Percentiles rank a stretch among this genome's conserved stretches.
These are phyloP conservation scores for Cydonia oblonga DNA, from an alignment of 331 rosid genomes.

Conservation along the genomic window DNA sequence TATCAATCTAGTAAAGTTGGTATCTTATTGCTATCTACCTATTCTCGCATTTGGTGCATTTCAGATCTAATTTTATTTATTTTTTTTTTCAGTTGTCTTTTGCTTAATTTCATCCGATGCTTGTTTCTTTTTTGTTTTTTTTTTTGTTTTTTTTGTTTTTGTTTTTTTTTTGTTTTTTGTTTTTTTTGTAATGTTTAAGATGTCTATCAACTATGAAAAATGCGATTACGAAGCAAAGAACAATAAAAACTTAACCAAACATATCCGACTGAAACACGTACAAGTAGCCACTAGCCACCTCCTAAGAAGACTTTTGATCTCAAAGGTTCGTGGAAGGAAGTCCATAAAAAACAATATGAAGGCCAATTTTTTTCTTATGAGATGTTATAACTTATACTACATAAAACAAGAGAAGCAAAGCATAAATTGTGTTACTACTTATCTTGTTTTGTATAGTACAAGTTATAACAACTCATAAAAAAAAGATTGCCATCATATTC, in stretches of 20 bases:
- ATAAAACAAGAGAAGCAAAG: neutral
- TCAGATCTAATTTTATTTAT: neutral
- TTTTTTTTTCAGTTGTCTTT: neutral
- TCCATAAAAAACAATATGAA: too few species aligned
- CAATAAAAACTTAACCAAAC: too few species aligned
- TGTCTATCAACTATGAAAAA: neutral
- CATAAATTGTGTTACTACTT: neutral
- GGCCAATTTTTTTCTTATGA: too few species aligned
- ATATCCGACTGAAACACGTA: too few species aligned
- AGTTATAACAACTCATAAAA: neutral
- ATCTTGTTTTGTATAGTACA: neutral
- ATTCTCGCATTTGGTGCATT: neutral
- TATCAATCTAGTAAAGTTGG: neutral
- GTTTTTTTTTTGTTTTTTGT: too few species aligned
- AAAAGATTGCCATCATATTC: neutral
- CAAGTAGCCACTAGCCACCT: neutral
- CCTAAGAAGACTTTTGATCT: neutral
- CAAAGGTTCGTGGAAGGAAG: neutral
- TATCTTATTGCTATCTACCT: neutral
- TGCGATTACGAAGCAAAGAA: neutral
- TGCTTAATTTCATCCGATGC: neutral
- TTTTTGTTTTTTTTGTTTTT: too few species aligned
- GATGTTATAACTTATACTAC: neutral
- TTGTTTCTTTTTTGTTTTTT: too few species aligned
- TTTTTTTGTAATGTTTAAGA: neutral